phyloP scores from a whole-genome alignment of 768 basidiomycete genomes.

The Sistotremastrum niveocremeum region DNA sequence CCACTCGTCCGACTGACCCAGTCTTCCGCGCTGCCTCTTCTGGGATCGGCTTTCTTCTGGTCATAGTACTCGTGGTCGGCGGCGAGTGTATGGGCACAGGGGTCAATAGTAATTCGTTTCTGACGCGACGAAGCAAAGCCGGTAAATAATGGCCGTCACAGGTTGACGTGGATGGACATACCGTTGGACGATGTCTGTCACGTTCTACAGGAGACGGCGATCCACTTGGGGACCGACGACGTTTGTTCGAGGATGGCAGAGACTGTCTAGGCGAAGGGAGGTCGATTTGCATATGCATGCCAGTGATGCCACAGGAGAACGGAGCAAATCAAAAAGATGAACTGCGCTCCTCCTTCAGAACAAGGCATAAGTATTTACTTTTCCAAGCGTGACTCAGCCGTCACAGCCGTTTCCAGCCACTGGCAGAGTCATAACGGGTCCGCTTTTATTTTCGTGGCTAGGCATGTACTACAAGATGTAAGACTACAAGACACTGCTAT shows the following conservation, averaged over 20 bases:
- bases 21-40: constrained; percentile 43
- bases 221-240: constrained; percentile 45
- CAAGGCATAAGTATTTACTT: neutral
- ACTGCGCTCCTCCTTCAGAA: neutral
- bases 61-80: constrained; percentile 20
- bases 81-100: constrained; percentile 6
- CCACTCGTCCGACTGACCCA: constrained; percentile 64
- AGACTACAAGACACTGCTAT: neutral
- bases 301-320: constrained; percentile 7
- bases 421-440: too few species aligned
- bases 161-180: constrained; percentile 17
- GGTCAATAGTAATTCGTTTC: constrained; percentile 6
- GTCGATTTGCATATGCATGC: constrained; percentile 44
- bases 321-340: constrained; percentile 3
- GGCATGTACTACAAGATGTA: neutral
- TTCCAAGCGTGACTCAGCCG: too few species aligned
- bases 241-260: constrained; percentile 26
- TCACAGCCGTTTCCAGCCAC: too few species aligned
- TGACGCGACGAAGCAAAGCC: constrained; percentile 5
- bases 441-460: neutral
- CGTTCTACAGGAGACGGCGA: constrained; percentile 34
- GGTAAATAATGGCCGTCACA: neutral
- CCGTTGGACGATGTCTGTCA: constrained; percentile 23
- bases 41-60: constrained; percentile 7
- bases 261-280: constrained; percentile 31